Base-by-base conservation (phyloP, 2,329 filamentous ascomycete genomes). In the Emmonsia crescens region DNA sequence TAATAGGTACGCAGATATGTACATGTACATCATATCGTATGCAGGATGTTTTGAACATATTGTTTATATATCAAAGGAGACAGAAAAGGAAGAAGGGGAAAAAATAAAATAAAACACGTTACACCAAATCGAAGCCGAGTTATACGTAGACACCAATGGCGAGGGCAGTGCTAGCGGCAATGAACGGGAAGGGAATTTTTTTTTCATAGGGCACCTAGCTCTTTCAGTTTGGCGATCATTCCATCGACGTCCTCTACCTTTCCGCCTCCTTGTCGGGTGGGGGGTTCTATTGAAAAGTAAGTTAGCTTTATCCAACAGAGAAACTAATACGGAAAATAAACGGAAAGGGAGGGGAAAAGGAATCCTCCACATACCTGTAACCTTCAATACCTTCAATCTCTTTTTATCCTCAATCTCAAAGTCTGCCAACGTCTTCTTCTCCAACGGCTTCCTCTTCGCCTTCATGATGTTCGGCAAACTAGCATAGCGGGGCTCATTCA, bases 391-490 rank as follows among this genome's bases (percentile, higher is more conserved):
- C 85, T 94, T 96, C 74, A 99, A 77, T 70, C 92, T 83, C 77
- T 83, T 86, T 74, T 83, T 82, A 59, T 83, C 84, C 69, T 91
- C 86, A 51, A 96, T 77, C 1, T 89, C 90, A 75, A 89, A 89
- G 73, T 99, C 94, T 62, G 80, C 83, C 74, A 96, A 75, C 67
- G 83, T 90, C 83, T 91, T 88, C 88, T 96, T 97, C 71, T 94
- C 91, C 69, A 99, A 73, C 72, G 89, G 89, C 88, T 99, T 99
- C 89, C 97, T 99, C 89, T 99, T 99, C 60, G 94, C 94, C 87
- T 97, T 99, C 94, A 99, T 99, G 67, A 99, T 97, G 74, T 97
- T 97, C 58, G 92, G 93, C 83, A 99, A 76, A 76, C 86, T 96
- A 27, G 93, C 94, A 75, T 96, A 99, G 66, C 94, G 82, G 63